Base-by-base conservation (phyloP, 2,329 filamentous ascomycete genomes). In the Monosporascus sp. region DNA sequence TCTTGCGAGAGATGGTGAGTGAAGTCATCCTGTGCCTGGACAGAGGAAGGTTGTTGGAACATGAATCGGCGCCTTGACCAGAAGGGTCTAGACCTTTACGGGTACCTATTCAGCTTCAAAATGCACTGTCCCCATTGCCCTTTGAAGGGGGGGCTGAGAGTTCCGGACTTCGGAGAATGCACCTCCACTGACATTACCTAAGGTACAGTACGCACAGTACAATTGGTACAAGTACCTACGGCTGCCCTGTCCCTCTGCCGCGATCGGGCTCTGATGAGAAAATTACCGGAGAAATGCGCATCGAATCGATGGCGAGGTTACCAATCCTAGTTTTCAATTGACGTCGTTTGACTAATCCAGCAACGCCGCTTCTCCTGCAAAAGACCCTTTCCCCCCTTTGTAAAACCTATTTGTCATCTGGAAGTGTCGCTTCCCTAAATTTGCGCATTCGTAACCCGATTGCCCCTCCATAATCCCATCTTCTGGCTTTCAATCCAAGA, bases 201-300 rank as follows among this genome's bases (percentile, higher is more conserved):
- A 27, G 26, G 2, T 27, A 27, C 26, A 27, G 26, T 9, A 27
- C 26, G 9, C n/a, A n/a, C n/a, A n/a, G n/a, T n/a, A n/a, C n/a
- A n/a, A n/a, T n/a, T n/a, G n/a, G n/a, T n/a, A n/a, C n/a, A n/a
- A n/a, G n/a, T n/a, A n/a, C n/a, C n/a, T n/a, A 27, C 3, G 9
- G 26, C 7, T 27, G 26, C 26, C 26, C 26, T 27, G 26, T 27
- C 26, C 6, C 7, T 27, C 26, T 27, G 26, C 62, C 62, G 62
- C 35, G 55, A 63, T 63, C 62, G 62, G 62, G 63, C n/a, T 63
- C 62, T 61, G 57, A 63, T 64, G 62, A 60, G 48, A 51, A 22
- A 26, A 7, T 48, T 47, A 48, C 43, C 50, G 46, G 58, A 60
- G 58, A 60, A 58, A 56, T 44, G 35, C 26, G 40, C 43, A 44